Conservation (phyloP, 495 filamentous ascomycete species). For the Lasiosphaeris hirsuta region DNA sequence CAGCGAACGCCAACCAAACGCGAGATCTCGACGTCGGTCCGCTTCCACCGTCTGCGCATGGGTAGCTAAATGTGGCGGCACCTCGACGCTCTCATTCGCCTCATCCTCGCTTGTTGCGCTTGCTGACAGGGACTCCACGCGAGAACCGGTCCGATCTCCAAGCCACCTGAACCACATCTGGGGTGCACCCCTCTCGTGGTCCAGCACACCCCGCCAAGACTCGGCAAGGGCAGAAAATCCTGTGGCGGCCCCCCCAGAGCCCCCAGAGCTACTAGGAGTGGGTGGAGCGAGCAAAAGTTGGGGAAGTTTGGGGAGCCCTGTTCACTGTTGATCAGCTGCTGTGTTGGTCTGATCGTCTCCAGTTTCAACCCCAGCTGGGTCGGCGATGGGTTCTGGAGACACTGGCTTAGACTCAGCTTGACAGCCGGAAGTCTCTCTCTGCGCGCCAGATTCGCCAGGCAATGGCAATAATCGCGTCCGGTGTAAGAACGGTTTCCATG, state of each 20-base stretch:
- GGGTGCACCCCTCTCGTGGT: slow-evolving; percentile 11
- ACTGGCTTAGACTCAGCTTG: neutral
- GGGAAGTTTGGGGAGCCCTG: slow-evolving; percentile 30
- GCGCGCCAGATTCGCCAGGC: neutral
- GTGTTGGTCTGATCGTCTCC: slow-evolving; percentile 16
- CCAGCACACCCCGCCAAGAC: slow-evolving; percentile 22
- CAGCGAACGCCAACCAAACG: neutral
- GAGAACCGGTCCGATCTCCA: slow-evolving; percentile 29
- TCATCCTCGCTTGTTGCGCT: slow-evolving; percentile 8
- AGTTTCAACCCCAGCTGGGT: slow-evolving; percentile 1
- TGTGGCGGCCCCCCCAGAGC: neutral
- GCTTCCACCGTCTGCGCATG: slow-evolving; percentile 22
- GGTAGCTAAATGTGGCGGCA: slow-evolving; percentile 13
- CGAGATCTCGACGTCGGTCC: slow-evolving; percentile 13
- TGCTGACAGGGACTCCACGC: slow-evolving; percentile 21
- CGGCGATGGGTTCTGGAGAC: neutral
- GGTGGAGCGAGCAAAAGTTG: slow-evolving; percentile 21
- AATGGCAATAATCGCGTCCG: slow-evolving; percentile 3
- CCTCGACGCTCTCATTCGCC: slow-evolving; percentile 15
- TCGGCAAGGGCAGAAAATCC: slow-evolving; percentile 15
- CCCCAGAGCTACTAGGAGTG: neutral
- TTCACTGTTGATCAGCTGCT: slow-evolving; percentile 19
- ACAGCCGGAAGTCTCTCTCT: neutral
- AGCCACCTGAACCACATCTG: slow-evolving; percentile 10
- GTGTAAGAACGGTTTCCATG: slow-evolving; percentile 5